These are phyloP conservation scores for Coccinonectria pachysandricola DNA, from an alignment of 2,329 filamentous ascomycete species.

Conservation along the genomic window DNA sequence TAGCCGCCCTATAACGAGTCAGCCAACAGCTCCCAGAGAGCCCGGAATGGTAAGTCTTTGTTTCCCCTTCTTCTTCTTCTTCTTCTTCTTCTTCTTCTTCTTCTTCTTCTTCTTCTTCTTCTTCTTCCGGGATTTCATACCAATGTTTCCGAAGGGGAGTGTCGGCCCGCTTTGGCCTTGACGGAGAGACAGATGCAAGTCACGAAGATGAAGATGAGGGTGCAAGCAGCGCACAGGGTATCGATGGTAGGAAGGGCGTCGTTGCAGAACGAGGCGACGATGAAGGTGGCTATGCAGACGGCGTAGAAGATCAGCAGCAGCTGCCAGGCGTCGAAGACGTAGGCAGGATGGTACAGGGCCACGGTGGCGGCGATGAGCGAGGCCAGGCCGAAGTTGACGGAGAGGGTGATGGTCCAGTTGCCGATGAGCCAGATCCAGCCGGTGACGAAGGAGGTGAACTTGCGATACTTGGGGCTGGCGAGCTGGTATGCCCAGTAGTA, in stretches of 20 bases:
- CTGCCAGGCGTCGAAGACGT: slow-evolving; percentile 51
- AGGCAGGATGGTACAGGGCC: slow-evolving; percentile 48
- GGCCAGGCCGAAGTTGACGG: slow-evolving; percentile 56
- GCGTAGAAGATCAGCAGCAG: slow-evolving; percentile 62
- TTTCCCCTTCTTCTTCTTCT: too few species aligned
- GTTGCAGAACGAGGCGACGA: slow-evolving; percentile 52
- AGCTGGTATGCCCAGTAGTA: slow-evolving; percentile 65
- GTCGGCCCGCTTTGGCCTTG: slow-evolving; percentile 48
- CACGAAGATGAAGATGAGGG: slow-evolving; percentile 52
- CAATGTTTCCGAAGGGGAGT: slow-evolving; percentile 44
- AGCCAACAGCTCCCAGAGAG: too few species aligned
- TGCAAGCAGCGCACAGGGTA: slow-evolving; percentile 62
- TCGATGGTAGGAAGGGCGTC: slow-evolving; percentile 52
- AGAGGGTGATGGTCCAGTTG: slow-evolving; percentile 59
- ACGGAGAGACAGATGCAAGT: slow-evolving; percentile 58
- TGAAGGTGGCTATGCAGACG: slow-evolving; percentile 50
- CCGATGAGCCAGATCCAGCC: slow-evolving; percentile 63
- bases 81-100: too few species aligned
- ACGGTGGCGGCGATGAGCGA: slow-evolving; percentile 57
- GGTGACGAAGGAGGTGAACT: slow-evolving; percentile 56
- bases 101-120: too few species aligned
- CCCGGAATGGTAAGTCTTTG: too few species aligned
- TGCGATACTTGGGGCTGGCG: slow-evolving; percentile 47
- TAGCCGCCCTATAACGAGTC: too few species aligned
- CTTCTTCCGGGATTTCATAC: too few species aligned